phyloP scores from a whole-genome alignment of 768 basidiomycete species.

The Lactarius deliciosus region DNA sequence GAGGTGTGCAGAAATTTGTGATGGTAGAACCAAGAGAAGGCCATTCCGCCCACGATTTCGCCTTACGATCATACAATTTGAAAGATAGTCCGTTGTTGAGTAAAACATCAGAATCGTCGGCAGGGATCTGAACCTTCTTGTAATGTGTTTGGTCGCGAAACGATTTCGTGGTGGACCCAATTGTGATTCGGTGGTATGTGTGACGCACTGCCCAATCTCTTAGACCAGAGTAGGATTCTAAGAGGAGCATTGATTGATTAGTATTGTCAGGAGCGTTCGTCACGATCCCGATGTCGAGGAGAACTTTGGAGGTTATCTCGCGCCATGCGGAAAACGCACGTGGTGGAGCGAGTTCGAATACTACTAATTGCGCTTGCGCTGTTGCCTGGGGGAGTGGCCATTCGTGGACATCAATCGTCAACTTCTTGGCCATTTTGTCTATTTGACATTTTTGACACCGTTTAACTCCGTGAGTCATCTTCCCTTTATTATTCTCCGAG shows the following conservation, averaged over 20 bases:
- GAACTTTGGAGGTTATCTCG: background rate
- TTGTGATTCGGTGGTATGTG: background rate
- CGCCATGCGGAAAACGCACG: conserved; percentile 8
- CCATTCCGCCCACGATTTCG: background rate
- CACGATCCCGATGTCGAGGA: background rate
- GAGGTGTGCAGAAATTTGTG: background rate
- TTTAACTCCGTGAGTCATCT: background rate
- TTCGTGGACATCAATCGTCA: conserved; percentile 5
- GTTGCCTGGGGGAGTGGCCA: background rate
- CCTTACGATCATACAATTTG: background rate
- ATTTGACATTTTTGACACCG: background rate
- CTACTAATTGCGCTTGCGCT: background rate
- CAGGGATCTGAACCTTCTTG: conserved; percentile 1
- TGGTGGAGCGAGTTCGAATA: background rate
- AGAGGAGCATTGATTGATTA: background rate
- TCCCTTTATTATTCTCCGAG: background rate
- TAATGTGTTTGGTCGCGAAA: conserved; percentile 3
- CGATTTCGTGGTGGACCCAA: conserved; percentile 1
- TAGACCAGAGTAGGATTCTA: conserved; percentile 3
- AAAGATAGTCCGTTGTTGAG: background rate
- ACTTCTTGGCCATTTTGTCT: background rate
- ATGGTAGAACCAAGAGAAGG: background rate
- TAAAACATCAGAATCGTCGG: background rate
- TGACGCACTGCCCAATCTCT: background rate
- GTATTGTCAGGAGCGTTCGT: background rate